Conservation (phyloP, 257 asterid genomes). For the Solanum sitiens region DNA sequence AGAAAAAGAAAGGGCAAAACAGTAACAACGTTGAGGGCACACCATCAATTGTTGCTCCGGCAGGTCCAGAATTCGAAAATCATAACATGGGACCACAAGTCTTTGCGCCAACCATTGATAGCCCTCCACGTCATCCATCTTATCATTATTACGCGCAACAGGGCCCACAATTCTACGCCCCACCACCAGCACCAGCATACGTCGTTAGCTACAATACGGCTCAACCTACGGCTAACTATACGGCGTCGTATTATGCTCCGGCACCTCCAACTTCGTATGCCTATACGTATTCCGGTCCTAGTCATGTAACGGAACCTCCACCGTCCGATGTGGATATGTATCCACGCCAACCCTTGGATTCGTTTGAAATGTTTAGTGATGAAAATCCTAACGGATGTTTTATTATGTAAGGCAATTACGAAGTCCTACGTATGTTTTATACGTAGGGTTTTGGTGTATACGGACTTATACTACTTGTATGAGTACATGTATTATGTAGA, state of each 20-base stretch:
- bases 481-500: neutral
- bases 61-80: constrained; percentile 9
- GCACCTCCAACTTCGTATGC: constrained; percentile 40
- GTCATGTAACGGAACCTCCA: constrained; percentile 10
- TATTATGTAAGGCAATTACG: constrained; percentile 20
- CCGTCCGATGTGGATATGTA: constrained; percentile 25
- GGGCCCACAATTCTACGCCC: constrained; percentile 4
- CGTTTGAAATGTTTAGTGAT: constrained; percentile 70
- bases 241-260: constrained; percentile 45
- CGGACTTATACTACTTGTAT: constrained; percentile 31
- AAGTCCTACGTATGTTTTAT: neutral
- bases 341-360: constrained; percentile 54
- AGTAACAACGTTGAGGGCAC: constrained; percentile 7
- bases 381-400: constrained; percentile 74
- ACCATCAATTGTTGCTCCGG: constrained; percentile 14
- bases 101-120: constrained; percentile 6
- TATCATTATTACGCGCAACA: constrained; percentile 13
- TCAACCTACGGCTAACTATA: constrained; percentile 29
- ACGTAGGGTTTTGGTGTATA: neutral
- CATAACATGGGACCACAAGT: constrained; percentile 14
- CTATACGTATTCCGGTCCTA: constrained; percentile 19
- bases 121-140: constrained; percentile 25
- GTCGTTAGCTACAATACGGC: constrained; percentile 60
- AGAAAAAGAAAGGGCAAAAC: constrained; percentile 50
- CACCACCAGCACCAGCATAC: constrained; percentile 31